Base-by-base conservation (phyloP, 2,329 filamentous ascomycete genomes). In the Helotiales sp. region DNA sequence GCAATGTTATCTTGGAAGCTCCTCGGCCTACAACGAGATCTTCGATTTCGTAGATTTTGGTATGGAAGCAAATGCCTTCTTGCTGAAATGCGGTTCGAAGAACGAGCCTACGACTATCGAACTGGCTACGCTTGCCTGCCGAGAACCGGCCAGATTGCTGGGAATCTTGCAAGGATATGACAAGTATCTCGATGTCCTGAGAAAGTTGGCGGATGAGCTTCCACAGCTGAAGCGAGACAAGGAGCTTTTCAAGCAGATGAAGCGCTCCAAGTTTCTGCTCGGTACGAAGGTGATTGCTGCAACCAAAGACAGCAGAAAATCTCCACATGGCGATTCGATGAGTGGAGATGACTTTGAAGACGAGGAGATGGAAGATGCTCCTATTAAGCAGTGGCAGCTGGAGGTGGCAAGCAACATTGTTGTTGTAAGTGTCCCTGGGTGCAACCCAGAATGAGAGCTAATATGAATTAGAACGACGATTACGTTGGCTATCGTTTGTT, bases 21-120 rank as follows among this genome's bases (percentile, higher is more conserved):
- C 85, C 6, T 78, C 81, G 1, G 84, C 83, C 7, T 99, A 96
- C 74, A 91, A 88, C 11, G 92, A 97, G 34, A 96, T 99, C 34
- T 97, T 99, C 72, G 93, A 98, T 77, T 99, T 97, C 79, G 94
- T 98, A 15, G 92, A 98, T 77, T 99, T 97, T 80, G 93, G 95
- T 0, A 82, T 85, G 37, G 89, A 95, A 76, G 95, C 93, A 1
- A 98, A 98, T 75, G 84, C 91, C 0, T 99, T 99, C 75, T 81
- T 99, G 20, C 87, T 93, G 73, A 92, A 92, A 69, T 93, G 94
- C 71, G 96, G 96, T 10, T 95, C 93, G 2, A 97, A 97, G 79
- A 89, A 88, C 70, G 95, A 99, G 78, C 96, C 96, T 3, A 96
- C 91, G 2, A 96, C 92, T 73, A 78, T 87, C 2, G 96, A 99